Evolutionary conservation across 768 basidiomycete species (phyloP), one percentile per base, ranked within the genome.

Genomic region (Phylloporus scabripes): DNA sequence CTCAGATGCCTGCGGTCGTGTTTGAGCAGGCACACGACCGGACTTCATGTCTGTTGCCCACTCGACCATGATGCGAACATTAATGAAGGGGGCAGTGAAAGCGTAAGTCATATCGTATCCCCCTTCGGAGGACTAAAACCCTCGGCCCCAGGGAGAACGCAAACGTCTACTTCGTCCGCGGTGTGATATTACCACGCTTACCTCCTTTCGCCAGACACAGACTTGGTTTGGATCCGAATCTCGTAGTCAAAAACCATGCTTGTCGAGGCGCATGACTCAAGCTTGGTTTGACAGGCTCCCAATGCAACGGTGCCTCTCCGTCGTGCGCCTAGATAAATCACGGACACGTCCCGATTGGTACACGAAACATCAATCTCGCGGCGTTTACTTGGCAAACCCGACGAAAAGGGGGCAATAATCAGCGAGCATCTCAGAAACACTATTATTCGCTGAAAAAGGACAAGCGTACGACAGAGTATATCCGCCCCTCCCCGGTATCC

Each of bases 81-180:
- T 23, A 42, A 28, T 42, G 40, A 40, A 23, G 40, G 14, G n/a
- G 15, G 7, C 20, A 14, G 28, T 3, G 28, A 29, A 10, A 29
- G 28, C 9, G 9, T 11, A 10, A 29, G 23, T 52, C 53, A 47
- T 46, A 50, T 53, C 51, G 41, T 52, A n/a, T n/a, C n/a, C n/a
- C 51, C 57, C 51, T 23, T 8, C 20, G 14, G 42, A 15, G 39
- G 18, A 37, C 29, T 0, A 41, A 57, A 53, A 12, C 53, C 63
- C 62, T 63, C 63, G 62, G 62, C 51, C 56, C 63, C 63, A 65
- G 23, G 63, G 63, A 54, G 29, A 42, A 29, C 15, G 12, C 14
- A 31, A 40, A 49, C 37, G 23, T 43, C n/a, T 38, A 50, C 49
- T 46, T 52, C 20, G 12, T 38, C 63, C 54, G 58, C 45, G 50